Base-by-base conservation (phyloP, 2,329 filamentous ascomycete species). In the Alternaria alternata region DNA sequence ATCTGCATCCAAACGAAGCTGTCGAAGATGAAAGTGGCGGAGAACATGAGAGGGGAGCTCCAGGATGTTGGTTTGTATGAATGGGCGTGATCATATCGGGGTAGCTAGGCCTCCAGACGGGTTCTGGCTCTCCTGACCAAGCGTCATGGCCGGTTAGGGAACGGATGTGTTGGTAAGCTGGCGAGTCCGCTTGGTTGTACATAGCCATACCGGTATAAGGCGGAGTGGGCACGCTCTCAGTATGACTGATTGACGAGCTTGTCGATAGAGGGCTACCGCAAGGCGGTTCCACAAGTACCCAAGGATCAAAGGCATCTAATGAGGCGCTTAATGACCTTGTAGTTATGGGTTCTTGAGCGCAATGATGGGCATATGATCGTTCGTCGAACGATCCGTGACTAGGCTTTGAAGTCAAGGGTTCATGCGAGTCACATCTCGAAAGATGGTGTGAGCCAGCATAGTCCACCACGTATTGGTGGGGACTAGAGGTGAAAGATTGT, bases 1-100 rank as follows among this genome's bases (percentile, higher is more conserved):
- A 91, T 89, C 69, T 91, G 88, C 83, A 91, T 87, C 88, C 88
- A 91, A 3, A 91, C 88, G 67, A 89, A 91, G 0, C 85, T 87
- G 76, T 91, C 90, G 80, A 91, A 91, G 47, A 91, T 85, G 58
- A 89, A 81, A 1, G 88, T 89, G 64, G 24, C 7, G 24, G 24
- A 7, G 24, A 26, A 26, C 24, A 26, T 26, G 6, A 26, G 24
- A 26, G 2, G 6, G 24, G 24, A 26, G 24, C 24, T 26, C 24
- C 24, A 26, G 24, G 24, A 26, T 26, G 24, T 7, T 26, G 24
- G 0, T 26, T 26, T 26, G 24, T 26, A 26, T 26, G 7, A 26
- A 26, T 26, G 24, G 24, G 24, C 24, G 42, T 16, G 14, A n/a
- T 28, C 5, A 46, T 12, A 4, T 58, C 59, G 6, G 48, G 12